Evolutionary conservation across 345 rosid species (phyloP).

Genomic region (Populus tremula): DNA sequence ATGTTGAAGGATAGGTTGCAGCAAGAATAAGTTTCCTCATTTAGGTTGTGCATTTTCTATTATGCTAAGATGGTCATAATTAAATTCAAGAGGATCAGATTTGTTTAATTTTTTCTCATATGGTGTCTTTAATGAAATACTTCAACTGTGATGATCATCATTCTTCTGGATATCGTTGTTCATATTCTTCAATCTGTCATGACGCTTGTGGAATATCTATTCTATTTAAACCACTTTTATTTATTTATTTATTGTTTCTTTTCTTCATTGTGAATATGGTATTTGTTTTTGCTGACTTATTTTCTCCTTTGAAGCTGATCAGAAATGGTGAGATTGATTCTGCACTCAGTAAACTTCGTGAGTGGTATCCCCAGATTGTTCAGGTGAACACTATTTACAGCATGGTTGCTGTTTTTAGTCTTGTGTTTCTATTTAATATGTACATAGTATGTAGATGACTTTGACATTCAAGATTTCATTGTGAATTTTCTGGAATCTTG

Average conservation of each 20-base stretch:
- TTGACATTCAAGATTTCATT: neutral
- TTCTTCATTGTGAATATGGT: neutral
- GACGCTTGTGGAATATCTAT: neutral
- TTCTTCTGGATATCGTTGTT: neutral
- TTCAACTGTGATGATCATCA: neutral
- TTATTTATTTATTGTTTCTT: neutral
- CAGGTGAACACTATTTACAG: constrained; percentile 45
- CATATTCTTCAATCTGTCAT: neutral
- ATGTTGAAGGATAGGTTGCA: neutral
- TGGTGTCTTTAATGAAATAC: neutral
- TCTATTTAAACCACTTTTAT: neutral
- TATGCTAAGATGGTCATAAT: neutral
- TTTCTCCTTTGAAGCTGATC: constrained; percentile 54
- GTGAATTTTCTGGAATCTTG: neutral
- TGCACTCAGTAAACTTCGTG: constrained; percentile 58
- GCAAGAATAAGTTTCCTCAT: no score
- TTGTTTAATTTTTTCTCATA: neutral
- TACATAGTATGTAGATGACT: neutral
- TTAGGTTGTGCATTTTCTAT: neutral
- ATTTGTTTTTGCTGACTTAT: neutral
- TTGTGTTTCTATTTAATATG: neutral
- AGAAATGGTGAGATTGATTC: constrained; percentile 78
- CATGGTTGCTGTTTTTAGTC: neutral
- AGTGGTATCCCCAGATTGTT: constrained; percentile 79
- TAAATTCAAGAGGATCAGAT: neutral